phyloP scores from a whole-genome alignment of 176 grass and related monocot genomes.

The Ensete ventricosum region DNA sequence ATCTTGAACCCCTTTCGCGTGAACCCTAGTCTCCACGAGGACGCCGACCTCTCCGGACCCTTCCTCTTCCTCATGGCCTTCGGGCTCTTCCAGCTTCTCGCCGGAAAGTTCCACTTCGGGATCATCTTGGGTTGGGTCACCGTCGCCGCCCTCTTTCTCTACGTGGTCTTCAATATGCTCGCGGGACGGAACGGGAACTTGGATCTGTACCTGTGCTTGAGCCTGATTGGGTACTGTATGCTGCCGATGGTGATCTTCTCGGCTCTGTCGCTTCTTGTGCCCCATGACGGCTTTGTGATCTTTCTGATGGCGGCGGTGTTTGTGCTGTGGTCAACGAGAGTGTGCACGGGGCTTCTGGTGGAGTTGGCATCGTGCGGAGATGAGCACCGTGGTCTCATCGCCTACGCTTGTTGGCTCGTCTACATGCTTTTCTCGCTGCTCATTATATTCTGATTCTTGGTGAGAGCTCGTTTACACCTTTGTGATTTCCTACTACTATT shows the following conservation, averaged over 20 bases:
- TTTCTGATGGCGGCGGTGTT: constrained; percentile 63
- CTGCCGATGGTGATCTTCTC: constrained; percentile 98
- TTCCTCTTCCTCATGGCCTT: constrained; percentile 88
- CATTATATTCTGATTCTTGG: constrained; percentile 58
- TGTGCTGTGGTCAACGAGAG: constrained; percentile 83
- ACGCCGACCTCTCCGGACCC: constrained; percentile 83
- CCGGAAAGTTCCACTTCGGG: constrained; percentile 90
- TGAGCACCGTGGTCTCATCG: constrained; percentile 63
- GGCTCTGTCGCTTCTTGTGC: constrained; percentile 71
- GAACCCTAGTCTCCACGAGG: constrained; percentile 61
- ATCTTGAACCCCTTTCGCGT: constrained; percentile 85
- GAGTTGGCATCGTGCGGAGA: constrained; percentile 85
- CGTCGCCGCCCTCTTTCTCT: constrained; percentile 77
- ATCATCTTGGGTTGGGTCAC: constrained; percentile 93
- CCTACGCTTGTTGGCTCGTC: constrained; percentile 85
- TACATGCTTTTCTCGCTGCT: constrained; percentile 95
- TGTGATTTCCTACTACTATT: not conserved
- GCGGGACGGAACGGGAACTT: constrained; percentile 66
- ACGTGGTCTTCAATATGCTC: constrained; percentile 85
- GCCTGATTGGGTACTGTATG: constrained; percentile 91
- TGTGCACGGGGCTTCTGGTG: constrained; percentile 70
- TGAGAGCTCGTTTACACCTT: not conserved
- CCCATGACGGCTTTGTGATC: constrained; percentile 55
- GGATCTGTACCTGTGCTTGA: constrained; percentile 76
- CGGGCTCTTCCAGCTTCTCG: constrained; percentile 87